phyloP scores from a whole-genome alignment of 176 grass and related monocot species.

The Musa acuminata region DNA sequence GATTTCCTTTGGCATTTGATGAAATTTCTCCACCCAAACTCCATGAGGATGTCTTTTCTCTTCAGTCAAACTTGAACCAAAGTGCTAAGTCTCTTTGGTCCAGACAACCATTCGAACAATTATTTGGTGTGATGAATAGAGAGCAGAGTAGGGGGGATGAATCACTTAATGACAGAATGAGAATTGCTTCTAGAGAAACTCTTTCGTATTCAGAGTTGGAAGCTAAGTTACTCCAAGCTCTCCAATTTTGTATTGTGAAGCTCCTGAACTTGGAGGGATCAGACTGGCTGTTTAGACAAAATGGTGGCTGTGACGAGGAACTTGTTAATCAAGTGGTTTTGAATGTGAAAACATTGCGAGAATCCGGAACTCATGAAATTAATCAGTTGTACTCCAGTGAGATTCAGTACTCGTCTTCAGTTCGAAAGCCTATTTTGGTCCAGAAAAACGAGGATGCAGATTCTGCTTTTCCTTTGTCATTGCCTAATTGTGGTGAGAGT shows the following conservation, averaged over 20 bases:
- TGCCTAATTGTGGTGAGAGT: slow-evolving; percentile 67
- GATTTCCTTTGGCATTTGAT: not conserved
- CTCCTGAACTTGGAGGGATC: slow-evolving; percentile 14
- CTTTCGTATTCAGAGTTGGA: slow-evolving; percentile 23
- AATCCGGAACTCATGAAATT: not conserved
- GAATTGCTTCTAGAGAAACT: not conserved
- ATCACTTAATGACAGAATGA: not conserved
- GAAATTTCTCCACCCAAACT: slow-evolving; percentile 1
- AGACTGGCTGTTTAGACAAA: slow-evolving; percentile 11
- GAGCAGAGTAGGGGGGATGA: not conserved
- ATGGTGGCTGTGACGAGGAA: slow-evolving; percentile 16
- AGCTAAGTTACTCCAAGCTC: slow-evolving; percentile 17
- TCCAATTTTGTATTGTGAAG: slow-evolving; percentile 20
- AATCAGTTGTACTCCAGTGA: not conserved
- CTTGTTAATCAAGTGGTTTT: slow-evolving; percentile 4
- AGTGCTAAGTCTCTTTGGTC: slow-evolving; percentile 5
- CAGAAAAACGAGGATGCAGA: slow-evolving; percentile 23
- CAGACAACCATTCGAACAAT: slow-evolving; percentile 14
- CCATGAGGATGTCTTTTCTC: not conserved
- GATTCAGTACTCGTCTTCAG: slow-evolving; percentile 8
- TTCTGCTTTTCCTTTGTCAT: slow-evolving; percentile 20
- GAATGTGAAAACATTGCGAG: not conserved
- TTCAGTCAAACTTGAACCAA: not conserved
- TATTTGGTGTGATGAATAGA: slow-evolving; percentile 4
- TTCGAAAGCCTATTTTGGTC: not conserved